Evolutionary conservation across 2,329 filamentous ascomycete genomes (phyloP).

Genomic region (Aspergillus quadrilineatus): DNA sequence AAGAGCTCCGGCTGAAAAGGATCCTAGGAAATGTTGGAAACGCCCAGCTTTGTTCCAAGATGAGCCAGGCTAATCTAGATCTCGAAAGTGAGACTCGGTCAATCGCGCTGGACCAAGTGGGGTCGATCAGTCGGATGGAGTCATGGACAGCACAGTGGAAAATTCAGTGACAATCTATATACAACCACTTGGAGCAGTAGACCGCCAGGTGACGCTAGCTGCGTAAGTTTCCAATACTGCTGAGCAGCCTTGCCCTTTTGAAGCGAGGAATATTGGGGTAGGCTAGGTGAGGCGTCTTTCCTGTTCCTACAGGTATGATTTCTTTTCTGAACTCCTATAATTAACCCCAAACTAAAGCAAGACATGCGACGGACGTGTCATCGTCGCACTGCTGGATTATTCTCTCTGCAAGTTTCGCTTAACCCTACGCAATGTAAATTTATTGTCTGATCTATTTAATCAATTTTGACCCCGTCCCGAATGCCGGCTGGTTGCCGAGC

Average conservation of each 20-base stretch:
- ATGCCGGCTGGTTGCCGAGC: neutral
- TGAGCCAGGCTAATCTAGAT: constrained; percentile 17
- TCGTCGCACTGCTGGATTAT: constrained; percentile 8
- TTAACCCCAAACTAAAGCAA: constrained; percentile 6
- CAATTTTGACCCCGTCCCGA: neutral
- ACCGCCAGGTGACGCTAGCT: neutral
- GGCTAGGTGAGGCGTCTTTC: neutral
- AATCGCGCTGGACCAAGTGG: constrained; percentile 15
- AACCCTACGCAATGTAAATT: neutral
- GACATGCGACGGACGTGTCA: constrained; percentile 8
- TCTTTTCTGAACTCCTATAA: constrained; percentile 4
- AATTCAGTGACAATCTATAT: neutral
- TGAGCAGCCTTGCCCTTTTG: neutral
- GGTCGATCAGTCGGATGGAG: neutral
- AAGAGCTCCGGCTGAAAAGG: neutral
- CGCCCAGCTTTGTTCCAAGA: constrained; percentile 18
- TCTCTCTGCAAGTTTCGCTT: neutral
- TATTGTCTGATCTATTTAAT: neutral
- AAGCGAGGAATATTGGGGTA: neutral
- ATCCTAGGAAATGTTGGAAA: constrained; percentile 4
- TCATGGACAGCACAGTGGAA: neutral
- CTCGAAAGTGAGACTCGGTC: constrained; percentile 4
- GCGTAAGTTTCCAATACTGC: neutral
- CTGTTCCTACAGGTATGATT: neutral
- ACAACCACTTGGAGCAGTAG: neutral